A percentile compares a stretch with the other conserved stretches of the same genome.
phyloP scores from a whole-genome alignment of 805 yeast species.

The Phaffomyces opuntiae region DNA sequence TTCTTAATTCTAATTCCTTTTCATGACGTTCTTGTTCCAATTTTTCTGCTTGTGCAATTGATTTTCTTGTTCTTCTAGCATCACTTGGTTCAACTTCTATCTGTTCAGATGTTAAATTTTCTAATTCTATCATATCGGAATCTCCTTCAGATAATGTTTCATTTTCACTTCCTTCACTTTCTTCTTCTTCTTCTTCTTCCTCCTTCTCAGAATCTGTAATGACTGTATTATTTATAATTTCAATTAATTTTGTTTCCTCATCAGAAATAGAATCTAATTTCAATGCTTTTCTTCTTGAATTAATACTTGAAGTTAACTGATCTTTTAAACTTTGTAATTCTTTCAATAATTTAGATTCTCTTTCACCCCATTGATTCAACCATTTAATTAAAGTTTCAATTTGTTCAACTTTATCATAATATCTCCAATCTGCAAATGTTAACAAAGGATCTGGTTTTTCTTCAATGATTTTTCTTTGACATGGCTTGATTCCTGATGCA shows the following conservation, averaged over 20 bases:
- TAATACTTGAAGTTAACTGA: conserved; percentile 46
- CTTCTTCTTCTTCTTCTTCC: conserved; percentile 3
- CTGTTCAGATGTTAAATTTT: conserved; percentile 6
- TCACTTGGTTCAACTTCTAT: conserved; percentile 7
- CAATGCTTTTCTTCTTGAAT: conserved; percentile 50
- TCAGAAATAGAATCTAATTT: conserved; percentile 35
- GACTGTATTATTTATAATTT: conserved; percentile 32
- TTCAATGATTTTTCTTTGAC: conserved; percentile 59
- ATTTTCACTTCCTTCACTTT: conserved; percentile 16
- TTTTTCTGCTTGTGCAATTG: conserved; percentile 18
- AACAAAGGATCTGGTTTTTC: conserved; percentile 55
- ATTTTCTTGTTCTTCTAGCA: conserved; percentile 22
- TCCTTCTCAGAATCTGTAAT: conserved; percentile 26
- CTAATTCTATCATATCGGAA: conserved; percentile 7
- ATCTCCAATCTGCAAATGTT: conserved; percentile 59
- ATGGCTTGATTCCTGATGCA: conserved; percentile 11
- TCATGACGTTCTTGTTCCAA: conserved; percentile 15
- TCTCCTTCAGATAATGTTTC: conserved; percentile 14
- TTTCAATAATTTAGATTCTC: conserved; percentile 61
- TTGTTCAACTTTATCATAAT: conserved; percentile 53
- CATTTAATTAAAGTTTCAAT: conserved; percentile 50
- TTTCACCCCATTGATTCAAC: conserved; percentile 67
- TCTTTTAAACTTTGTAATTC: conserved; percentile 51
- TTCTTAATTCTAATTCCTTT: conserved; percentile 4
- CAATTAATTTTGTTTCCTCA: conserved; percentile 35